Conservation (phyloP, 768 basidiomycete species). For the Pisolithus orientalis region DNA sequence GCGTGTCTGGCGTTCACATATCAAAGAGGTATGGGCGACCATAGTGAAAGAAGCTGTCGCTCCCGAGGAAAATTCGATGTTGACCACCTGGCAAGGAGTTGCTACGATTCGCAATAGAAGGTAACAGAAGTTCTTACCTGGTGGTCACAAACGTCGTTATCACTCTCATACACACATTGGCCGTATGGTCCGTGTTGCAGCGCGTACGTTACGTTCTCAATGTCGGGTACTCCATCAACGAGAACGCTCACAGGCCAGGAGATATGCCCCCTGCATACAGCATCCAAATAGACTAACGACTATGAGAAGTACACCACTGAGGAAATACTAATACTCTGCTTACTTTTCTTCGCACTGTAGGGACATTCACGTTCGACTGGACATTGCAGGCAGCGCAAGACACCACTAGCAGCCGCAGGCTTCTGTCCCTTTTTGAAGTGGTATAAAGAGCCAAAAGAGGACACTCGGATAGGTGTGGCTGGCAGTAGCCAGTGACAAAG, state of each 20-base stretch:
- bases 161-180: constrained; percentile 75
- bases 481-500: constrained; percentile 73
- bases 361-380: constrained; percentile 65
- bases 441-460: constrained; percentile 80
- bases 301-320: background rate
- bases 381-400: constrained; percentile 74
- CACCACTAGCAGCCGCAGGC: constrained; percentile 59
- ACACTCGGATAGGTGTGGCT: constrained; percentile 57
- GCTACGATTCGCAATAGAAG: background rate
- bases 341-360: constrained; percentile 85
- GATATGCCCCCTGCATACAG: constrained; percentile 41
- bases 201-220: constrained; percentile 76
- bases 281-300: constrained; percentile 70
- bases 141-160: constrained; percentile 86
- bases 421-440: constrained; percentile 76
- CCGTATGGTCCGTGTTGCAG: constrained; percentile 72
- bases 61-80: constrained; percentile 78
- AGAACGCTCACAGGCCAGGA: constrained; percentile 64
- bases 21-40: constrained; percentile 74
- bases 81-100: constrained; percentile 53
- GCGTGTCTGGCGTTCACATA: constrained; percentile 79
- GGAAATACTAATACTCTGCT: constrained; percentile 9
- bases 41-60: constrained; percentile 84
- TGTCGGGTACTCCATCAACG: constrained; percentile 79
- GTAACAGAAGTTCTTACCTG: constrained; percentile 37